A percentile compares a stretch with the other conserved stretches of the same genome.
Conservation (phyloP, 2,329 filamentous ascomycete species). For the Verticillium zaregamsianum region DNA sequence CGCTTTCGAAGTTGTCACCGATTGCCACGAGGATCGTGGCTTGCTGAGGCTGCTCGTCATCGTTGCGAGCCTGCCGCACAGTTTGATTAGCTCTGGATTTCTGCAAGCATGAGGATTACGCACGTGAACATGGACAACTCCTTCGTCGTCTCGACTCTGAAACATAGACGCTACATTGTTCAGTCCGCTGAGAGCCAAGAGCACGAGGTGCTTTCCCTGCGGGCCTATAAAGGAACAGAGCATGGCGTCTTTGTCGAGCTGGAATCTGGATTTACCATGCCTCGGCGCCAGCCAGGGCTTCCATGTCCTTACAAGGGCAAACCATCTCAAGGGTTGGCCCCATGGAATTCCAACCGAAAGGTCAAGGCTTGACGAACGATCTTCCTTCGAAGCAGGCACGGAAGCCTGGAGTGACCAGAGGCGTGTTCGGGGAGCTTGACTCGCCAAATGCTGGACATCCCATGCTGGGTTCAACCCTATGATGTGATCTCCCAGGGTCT, state of each 20-base stretch:
- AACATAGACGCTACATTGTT: conserved; percentile 68
- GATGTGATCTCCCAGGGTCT: conserved; percentile 53
- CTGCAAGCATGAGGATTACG: conserved; percentile 20
- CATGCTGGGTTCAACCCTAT: conserved; percentile 52
- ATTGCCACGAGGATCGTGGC: conserved; percentile 67
- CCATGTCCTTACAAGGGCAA: conserved; percentile 75
- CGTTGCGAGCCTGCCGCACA: conserved; percentile 54
- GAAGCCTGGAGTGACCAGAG: conserved; percentile 64
- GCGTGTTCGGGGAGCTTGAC: conserved; percentile 64
- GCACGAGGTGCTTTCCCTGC: conserved; percentile 69
- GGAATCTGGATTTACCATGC: conserved; percentile 66
- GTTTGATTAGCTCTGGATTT: background rate
- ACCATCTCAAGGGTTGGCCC: conserved; percentile 56
- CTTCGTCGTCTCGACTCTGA: conserved; percentile 58
- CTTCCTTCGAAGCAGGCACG: conserved; percentile 52
- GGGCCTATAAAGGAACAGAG: conserved; percentile 71
- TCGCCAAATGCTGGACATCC: conserved; percentile 47
- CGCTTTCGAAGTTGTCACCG: conserved; percentile 68
- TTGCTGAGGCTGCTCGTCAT: conserved; percentile 50
- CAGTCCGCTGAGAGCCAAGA: conserved; percentile 74
- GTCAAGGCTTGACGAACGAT: conserved; percentile 52
- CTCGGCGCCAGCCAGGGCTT: conserved; percentile 84
- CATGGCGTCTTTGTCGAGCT: conserved; percentile 72
- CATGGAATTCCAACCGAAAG: conserved; percentile 61
- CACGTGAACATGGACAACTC: conserved; percentile 60